phyloP scores from a whole-genome alignment of 1,284 basidiomycete species.

The Pyrrhoderma lamaoense region DNA sequence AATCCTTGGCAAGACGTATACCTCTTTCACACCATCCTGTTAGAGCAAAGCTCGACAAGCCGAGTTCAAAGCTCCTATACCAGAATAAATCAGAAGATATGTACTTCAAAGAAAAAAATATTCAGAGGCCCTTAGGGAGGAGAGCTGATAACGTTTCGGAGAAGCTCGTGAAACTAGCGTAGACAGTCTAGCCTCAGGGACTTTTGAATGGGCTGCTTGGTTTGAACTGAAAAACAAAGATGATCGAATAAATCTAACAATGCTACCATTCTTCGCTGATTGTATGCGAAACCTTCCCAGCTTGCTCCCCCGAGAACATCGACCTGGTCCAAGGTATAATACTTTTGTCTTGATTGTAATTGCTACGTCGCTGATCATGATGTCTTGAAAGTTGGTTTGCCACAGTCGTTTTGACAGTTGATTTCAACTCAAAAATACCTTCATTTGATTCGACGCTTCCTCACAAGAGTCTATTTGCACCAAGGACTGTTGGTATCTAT shows the following conservation, averaged over 20 bases:
- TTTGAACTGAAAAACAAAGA: slow-evolving; percentile 36
- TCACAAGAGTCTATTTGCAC: slow-evolving; percentile 28
- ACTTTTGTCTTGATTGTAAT: too few relatives aligned
- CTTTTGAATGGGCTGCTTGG: slow-evolving; percentile 54
- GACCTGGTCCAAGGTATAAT: slow-evolving; percentile 20
- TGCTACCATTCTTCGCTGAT: slow-evolving; percentile 50
- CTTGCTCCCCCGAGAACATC: slow-evolving; percentile 33
- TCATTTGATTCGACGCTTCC: neutral
- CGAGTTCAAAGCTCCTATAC: slow-evolving; percentile 30
- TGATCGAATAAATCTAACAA: slow-evolving; percentile 39
- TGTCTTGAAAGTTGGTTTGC: slow-evolving; percentile 44
- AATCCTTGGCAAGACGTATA: slow-evolving; percentile 46
- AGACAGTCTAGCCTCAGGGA: slow-evolving; percentile 17
- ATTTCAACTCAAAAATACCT: slow-evolving; percentile 54
- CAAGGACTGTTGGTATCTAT: slow-evolving; percentile 48
- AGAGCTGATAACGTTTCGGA: neutral
- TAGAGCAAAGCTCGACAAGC: slow-evolving; percentile 19
- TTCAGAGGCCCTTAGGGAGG: neutral
- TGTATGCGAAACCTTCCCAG: slow-evolving; percentile 37
- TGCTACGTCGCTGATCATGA: neutral
- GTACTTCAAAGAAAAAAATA: slow-evolving; percentile 28
- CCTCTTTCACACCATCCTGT: slow-evolving; percentile 49
- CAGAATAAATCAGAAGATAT: slow-evolving; percentile 36
- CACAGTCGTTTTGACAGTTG: slow-evolving; percentile 48
- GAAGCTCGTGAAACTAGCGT: neutral